Conservation (phyloP, 2,329 filamentous ascomycete species). For the Aureobasidium lini region DNA sequence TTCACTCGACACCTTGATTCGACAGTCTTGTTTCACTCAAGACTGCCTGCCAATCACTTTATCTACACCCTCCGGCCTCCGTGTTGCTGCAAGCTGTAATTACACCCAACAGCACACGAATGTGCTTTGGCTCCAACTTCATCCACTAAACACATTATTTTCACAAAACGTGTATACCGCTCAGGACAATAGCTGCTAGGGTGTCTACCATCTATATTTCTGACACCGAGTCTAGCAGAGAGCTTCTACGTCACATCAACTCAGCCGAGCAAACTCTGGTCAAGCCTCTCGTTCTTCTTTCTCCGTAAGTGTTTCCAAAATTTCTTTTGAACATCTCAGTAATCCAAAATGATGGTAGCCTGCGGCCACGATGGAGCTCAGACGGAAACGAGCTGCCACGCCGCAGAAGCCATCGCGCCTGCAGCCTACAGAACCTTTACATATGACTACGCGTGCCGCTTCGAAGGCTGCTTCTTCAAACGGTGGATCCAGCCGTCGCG, state of each 20-base stretch:
- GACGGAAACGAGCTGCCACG: constrained; percentile 12
- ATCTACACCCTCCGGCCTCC: neutral
- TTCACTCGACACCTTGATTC: neutral
- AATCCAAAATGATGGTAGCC: constrained; percentile 7
- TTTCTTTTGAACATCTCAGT: neutral
- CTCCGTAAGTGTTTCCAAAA: neutral
- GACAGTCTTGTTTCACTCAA: neutral
- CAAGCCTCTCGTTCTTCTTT: neutral
- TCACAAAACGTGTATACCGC: no score
- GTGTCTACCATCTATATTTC: neutral
- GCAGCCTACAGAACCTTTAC: constrained; percentile 40
- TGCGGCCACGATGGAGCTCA: constrained; percentile 13
- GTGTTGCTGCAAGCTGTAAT: constrained; percentile 7
- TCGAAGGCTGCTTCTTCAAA: constrained; percentile 14
- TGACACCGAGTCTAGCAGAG: neutral
- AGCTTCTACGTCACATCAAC: neutral
- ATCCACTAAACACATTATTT: neutral
- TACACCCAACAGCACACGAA: neutral
- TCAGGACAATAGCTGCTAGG: no score
- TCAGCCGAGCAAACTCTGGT: neutral
- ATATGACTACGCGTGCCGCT: constrained; percentile 37
- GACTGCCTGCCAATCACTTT: neutral
- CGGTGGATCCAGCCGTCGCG: constrained; percentile 12
- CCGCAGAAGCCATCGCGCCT: constrained; percentile 22
- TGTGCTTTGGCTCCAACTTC: neutral